phyloP scores from a whole-genome alignment of 1,284 basidiomycete genomes.

The Irpex sp. region DNA sequence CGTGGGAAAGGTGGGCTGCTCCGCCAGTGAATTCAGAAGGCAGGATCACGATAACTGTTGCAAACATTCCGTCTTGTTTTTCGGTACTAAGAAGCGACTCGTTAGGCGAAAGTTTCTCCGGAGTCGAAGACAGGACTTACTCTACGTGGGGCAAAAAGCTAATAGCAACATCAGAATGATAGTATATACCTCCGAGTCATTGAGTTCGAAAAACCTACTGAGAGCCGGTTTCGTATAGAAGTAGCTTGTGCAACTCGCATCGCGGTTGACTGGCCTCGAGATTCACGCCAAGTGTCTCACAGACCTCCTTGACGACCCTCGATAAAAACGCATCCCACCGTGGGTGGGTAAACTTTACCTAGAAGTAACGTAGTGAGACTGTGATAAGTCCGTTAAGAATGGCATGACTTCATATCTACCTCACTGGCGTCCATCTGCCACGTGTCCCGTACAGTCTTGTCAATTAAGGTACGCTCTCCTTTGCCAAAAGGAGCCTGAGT shows the following conservation, averaged over 20 bases:
- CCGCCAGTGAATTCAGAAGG: constrained; percentile 43
- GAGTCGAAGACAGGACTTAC: constrained; percentile 16
- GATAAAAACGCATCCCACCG: constrained; percentile 3
- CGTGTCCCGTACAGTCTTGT: constrained; percentile 22
- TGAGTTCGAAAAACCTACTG: constrained; percentile 30
- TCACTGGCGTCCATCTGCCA: constrained; percentile 21
- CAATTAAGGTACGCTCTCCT: constrained; percentile 20
- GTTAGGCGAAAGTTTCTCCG: background rate
- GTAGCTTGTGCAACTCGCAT: constrained; percentile 38
- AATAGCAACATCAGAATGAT: background rate
- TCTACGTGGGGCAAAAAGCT: constrained; percentile 32
- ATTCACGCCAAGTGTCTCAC: constrained; percentile 13
- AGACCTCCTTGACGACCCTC: constrained; percentile 21
- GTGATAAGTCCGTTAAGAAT: background rate
- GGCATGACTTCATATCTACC: constrained; percentile 2
- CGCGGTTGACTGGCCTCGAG: constrained; percentile 18
- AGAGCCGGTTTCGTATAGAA: constrained; percentile 40
- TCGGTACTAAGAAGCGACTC: constrained; percentile 27
- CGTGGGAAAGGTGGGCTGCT: constrained; percentile 36
- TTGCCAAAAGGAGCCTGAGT: constrained; percentile 20
- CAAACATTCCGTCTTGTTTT: constrained; percentile 40
- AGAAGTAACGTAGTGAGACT: background rate
- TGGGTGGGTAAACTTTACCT: constrained; percentile 8
- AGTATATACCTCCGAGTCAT: too few species aligned
- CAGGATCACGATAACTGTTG: constrained; percentile 39